Evolutionary conservation across 1,139 yeast genomes (phyloP).

Genomic region (Hyphopichia khmerensis): DNA sequence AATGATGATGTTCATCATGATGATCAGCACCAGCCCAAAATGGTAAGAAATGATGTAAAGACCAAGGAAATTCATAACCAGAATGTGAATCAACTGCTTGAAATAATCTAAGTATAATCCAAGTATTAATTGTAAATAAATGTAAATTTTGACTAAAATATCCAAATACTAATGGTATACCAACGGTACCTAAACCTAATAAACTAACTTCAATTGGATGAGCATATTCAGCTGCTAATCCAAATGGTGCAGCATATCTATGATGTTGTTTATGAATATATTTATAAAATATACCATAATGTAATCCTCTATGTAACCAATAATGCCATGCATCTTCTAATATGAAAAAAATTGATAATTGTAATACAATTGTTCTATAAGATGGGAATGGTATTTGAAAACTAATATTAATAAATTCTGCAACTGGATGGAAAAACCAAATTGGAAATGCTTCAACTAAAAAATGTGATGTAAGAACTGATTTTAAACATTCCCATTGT

Average conservation of each 20-base stretch:
- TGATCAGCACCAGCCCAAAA: slow-evolving; percentile 55
- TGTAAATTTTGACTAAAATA: slow-evolving; percentile 37
- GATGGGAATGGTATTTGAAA: slow-evolving; percentile 43
- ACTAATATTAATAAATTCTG: slow-evolving; percentile 38
- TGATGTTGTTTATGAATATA: slow-evolving; percentile 51
- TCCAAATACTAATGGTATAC: slow-evolving; percentile 45
- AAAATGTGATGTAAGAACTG: slow-evolving; percentile 44
- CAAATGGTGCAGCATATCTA: slow-evolving; percentile 51
- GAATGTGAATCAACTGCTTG: slow-evolving; percentile 52
- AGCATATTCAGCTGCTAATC: slow-evolving; percentile 50
- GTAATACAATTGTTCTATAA: slow-evolving; percentile 25
- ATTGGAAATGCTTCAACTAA: slow-evolving; percentile 48
- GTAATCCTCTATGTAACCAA: slow-evolving; percentile 47
- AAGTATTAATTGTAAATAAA: slow-evolving; percentile 41
- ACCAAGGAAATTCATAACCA: slow-evolving; percentile 51
- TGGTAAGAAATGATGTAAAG: slow-evolving; percentile 44
- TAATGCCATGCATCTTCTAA: slow-evolving; percentile 51
- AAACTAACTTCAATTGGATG: slow-evolving; percentile 48
- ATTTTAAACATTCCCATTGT: slow-evolving; percentile 50
- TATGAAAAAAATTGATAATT: slow-evolving; percentile 39
- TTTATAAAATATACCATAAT: slow-evolving; percentile 46
- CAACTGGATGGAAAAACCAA: slow-evolving; percentile 49
- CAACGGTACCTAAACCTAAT: slow-evolving; percentile 48
- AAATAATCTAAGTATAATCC: slow-evolving; percentile 45
- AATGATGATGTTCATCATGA: slow-evolving; percentile 50